Percentiles rank a stretch among this genome's conserved stretches.
These are phyloP conservation scores for Spathaspora girioi DNA, from an alignment of 805 yeast genomes.

Conservation along the genomic window DNA sequence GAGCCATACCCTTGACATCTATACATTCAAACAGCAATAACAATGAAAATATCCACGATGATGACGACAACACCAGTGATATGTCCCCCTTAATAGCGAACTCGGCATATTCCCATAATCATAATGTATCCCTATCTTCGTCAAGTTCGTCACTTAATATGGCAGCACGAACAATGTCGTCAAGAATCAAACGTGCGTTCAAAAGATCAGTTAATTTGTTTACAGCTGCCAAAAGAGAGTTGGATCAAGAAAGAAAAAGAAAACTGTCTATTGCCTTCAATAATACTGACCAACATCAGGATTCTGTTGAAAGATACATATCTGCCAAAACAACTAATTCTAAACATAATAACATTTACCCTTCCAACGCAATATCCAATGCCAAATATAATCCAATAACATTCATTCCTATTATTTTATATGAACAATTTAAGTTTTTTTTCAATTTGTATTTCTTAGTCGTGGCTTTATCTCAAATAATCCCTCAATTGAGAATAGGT, in stretches of 20 bases:
- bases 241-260: slow-evolving; percentile 21
- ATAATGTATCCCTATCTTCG: slow-evolving; percentile 17
- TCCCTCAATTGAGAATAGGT: slow-evolving; percentile 89
- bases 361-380: slow-evolving; percentile 83
- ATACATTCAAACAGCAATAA: slow-evolving; percentile 13
- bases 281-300: slow-evolving; percentile 15
- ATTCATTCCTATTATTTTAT: slow-evolving; percentile 83
- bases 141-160: slow-evolving; percentile 15
- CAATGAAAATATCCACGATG: slow-evolving; percentile 14
- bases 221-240: slow-evolving; percentile 21
- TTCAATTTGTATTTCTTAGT: slow-evolving; percentile 87
- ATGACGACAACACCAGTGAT: slow-evolving; percentile 19
- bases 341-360: slow-evolving; percentile 25
- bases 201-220: slow-evolving; percentile 14
- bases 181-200: slow-evolving; percentile 8
- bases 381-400: slow-evolving; percentile 90
- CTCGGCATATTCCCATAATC: slow-evolving; percentile 9
- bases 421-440: slow-evolving; percentile 95
- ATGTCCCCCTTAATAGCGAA: slow-evolving; percentile 27
- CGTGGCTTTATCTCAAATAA: slow-evolving; percentile 90
- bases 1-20: slow-evolving; percentile 27
- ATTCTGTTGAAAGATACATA: slow-evolving; percentile 34
- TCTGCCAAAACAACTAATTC: slow-evolving; percentile 30
- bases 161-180: slow-evolving; percentile 10
- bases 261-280: slow-evolving; percentile 9